A percentile compares a stretch with the other conserved stretches of the same genome.
Conservation (phyloP, 306 rosid species). For the Citrullus mucosospermus region DNA sequence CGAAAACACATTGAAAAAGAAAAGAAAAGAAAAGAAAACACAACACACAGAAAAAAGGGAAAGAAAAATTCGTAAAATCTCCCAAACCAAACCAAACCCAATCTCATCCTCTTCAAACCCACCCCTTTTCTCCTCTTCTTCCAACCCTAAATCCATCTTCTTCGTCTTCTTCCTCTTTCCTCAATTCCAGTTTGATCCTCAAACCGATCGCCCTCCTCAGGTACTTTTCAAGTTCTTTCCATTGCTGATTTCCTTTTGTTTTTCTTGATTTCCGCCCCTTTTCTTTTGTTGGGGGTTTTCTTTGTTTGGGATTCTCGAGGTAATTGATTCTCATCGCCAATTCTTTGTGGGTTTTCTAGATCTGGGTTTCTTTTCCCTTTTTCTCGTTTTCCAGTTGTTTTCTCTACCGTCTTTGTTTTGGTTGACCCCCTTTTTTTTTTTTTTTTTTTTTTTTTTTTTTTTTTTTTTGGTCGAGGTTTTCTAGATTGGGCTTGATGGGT, state of each 20-base stretch:
- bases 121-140: background rate
- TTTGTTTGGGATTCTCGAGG: background rate
- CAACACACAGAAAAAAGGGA: background rate
- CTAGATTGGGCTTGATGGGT: background rate
- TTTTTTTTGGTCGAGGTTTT: background rate
- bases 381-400: background rate
- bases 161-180: background rate
- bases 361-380: background rate
- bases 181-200: background rate
- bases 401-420: background rate
- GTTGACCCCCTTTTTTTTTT: background rate
- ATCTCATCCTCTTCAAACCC: slow-evolving; percentile 8
- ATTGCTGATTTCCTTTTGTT: background rate
- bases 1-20: slow-evolving; percentile 6
- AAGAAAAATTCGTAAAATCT: background rate
- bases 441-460: background rate
- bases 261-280: background rate
- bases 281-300: background rate
- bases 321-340: background rate
- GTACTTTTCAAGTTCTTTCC: background rate
- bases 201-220: background rate
- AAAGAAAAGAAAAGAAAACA: background rate
- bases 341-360: background rate
- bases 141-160: background rate
- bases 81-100: background rate